phyloP scores from a whole-genome alignment of 306 rosid species.

The Hippophae gyantsensis region DNA sequence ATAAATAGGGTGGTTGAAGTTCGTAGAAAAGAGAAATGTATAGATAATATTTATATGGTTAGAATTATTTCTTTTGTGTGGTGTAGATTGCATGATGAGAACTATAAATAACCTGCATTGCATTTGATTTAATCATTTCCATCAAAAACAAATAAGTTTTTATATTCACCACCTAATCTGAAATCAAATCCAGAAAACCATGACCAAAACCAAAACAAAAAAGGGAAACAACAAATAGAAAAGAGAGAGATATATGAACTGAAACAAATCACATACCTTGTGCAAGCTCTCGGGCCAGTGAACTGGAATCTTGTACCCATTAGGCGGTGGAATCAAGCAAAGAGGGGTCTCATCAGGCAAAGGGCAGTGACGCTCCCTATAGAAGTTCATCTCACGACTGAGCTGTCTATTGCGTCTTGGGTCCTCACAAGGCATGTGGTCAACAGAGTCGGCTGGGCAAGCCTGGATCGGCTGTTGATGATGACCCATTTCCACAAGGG shows the following conservation, averaged over 20 bases:
- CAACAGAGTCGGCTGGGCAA: conserved; percentile 57
- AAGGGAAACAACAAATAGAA: neutral
- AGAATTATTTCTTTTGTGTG: too few species aligned
- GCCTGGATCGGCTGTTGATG: conserved; percentile 46
- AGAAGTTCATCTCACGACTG: conserved; percentile 88
- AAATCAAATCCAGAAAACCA: neutral
- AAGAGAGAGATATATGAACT: too few species aligned
- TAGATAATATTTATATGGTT: too few species aligned
- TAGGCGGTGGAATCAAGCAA: conserved; percentile 77
- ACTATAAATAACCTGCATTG: too few species aligned
- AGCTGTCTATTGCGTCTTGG: conserved; percentile 77
- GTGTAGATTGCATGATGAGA: too few species aligned
- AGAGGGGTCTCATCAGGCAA: conserved; percentile 52
- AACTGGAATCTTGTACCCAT: conserved; percentile 62
- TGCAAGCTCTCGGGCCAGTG: conserved; percentile 95
- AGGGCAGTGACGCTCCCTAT: conserved; percentile 90
- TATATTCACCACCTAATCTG: too few species aligned
- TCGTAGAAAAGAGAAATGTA: too few species aligned
- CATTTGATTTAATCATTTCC: too few species aligned
- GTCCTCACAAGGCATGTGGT: conserved; percentile 98
- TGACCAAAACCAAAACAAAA: neutral
- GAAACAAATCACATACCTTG: conserved; percentile 36
- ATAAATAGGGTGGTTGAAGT: too few species aligned
- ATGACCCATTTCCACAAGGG: conserved; percentile 53
- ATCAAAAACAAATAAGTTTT: too few species aligned